Evolutionary conservation across 306 rosid genomes (phyloP), one percentile per base, ranked within the genome.

Genomic region (Cicer arietinum): DNA sequence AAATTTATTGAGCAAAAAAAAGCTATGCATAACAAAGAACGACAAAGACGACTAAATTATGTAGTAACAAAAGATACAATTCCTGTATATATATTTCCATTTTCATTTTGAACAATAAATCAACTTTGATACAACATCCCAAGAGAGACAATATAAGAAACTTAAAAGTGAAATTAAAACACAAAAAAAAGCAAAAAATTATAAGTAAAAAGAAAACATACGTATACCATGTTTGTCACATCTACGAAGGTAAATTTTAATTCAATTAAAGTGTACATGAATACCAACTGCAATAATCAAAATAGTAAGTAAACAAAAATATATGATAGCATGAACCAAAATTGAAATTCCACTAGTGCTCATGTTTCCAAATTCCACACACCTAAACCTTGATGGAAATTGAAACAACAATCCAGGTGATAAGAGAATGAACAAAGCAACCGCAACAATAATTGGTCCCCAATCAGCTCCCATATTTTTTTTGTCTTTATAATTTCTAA

Each of bases 341-440:
- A 95, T 90, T 54, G 99, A 88, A 65, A 95, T 92, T 57, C 99
- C 99, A 63, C 99, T 95, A 9, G 99, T 95, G 82, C 13, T 16
- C 99, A 95, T 92, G 91, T 88, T 95, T 7, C 99, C 99, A 47
- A 95, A 95, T 84, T 95, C 99, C 78, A 95, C 78, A 44, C 90
- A 86, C 46, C 98, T 81, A 47, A 59, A 59, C 82, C 96, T 90
- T 35, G 97, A 85, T 1, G 99, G 98, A 20, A 95, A 37, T 52
- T 95, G 99, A 79, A 92, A 90, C 13, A 95, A 89, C 83, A 95
- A 81, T 63, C 99, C 98, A 0, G 98, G 98, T 1, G 99, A 95
- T 30, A 95, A 79, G 73, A 95, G 78, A 54, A 95, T 95, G 92
- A 95, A 92, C 73, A 95, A 48, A 14, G 80, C 91, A 78, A 88